Conservation (phyloP, 2,329 filamentous ascomycete genomes). For the Paecilomyces niveus region DNA sequence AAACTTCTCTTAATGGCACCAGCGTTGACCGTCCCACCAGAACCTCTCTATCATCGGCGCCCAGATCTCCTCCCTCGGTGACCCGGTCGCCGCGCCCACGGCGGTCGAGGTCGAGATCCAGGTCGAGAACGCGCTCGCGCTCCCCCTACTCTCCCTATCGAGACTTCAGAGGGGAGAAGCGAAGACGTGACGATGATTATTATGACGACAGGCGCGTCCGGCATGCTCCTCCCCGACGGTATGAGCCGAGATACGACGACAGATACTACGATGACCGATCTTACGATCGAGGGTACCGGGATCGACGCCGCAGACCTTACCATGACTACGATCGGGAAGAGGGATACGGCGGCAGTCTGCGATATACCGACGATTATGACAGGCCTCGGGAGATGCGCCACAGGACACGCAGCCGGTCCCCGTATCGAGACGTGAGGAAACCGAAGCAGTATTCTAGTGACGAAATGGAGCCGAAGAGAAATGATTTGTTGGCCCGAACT, state of each 20-base stretch:
- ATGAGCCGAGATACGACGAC: conserved; percentile 32
- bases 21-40: conserved; percentile 91
- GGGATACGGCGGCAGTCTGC: conserved; percentile 30
- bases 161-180: conserved; percentile 33
- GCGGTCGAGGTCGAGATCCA: conserved; percentile 40
- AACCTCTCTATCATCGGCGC: conserved; percentile 48
- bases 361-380: conserved; percentile 46
- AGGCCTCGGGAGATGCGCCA: conserved; percentile 47
- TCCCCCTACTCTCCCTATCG: conserved; percentile 39
- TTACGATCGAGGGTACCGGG: conserved; percentile 33
- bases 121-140: conserved; percentile 27
- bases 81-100: conserved; percentile 54
- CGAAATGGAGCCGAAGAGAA: conserved; percentile 22
- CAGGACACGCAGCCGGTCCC: conserved; percentile 49
- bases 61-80: conserved; percentile 46
- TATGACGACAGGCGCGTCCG: conserved; percentile 29
- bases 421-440: conserved; percentile 32
- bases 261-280: conserved; percentile 28
- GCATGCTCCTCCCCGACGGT: conserved; percentile 23
- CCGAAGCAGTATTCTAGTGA: conserved; percentile 31
- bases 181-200: conserved; percentile 31
- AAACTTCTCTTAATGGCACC: conserved; percentile 66
- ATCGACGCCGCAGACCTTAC: conserved; percentile 35
- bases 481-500: conserved; percentile 17
- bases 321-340: conserved; percentile 47